Evolutionary conservation across 257 asterid species (phyloP).

Genomic region (Nicotiana obtusifolia): DNA sequence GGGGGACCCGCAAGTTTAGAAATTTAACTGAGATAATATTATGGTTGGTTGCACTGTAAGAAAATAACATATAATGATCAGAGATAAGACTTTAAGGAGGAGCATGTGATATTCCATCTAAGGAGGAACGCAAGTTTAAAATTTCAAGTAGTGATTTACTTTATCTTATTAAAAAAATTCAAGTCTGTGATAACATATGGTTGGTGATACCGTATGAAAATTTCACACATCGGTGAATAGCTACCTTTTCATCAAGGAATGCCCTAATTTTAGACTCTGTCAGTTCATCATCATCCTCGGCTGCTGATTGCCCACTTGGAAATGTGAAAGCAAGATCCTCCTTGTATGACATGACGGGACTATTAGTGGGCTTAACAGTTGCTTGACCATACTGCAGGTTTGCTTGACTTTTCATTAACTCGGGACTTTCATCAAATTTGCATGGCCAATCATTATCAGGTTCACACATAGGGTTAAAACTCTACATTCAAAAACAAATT

Average conservation of each 20-base stretch:
- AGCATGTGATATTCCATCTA: too few relatives aligned
- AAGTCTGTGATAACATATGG: background rate
- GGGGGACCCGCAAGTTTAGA: background rate
- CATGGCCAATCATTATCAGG: slow-evolving; percentile 74
- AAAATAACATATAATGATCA: background rate
- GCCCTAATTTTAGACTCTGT: slow-evolving; percentile 89
- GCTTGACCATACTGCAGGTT: slow-evolving; percentile 38
- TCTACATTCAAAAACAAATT: slow-evolving; percentile 32
- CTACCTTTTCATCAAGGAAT: slow-evolving; percentile 92
- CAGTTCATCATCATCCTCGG: slow-evolving; percentile 82
- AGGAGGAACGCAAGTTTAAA: background rate
- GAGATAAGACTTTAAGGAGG: background rate
- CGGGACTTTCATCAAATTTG: slow-evolving; percentile 77
- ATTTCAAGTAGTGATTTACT: background rate
- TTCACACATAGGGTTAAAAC: slow-evolving; percentile 88
- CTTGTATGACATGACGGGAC: slow-evolving; percentile 36
- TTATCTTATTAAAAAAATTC: too few relatives aligned
- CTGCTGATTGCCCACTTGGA: slow-evolving; percentile 47
- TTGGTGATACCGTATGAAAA: background rate
- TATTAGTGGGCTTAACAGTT: slow-evolving; percentile 30
- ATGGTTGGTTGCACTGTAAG: background rate
- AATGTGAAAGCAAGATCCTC: slow-evolving; percentile 60
- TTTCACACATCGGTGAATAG: background rate
- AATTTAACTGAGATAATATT: background rate
- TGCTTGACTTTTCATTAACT: slow-evolving; percentile 35